Conservation (phyloP, 768 basidiomycete species). For the Rhodotorula sphaerocarpa region DNA sequence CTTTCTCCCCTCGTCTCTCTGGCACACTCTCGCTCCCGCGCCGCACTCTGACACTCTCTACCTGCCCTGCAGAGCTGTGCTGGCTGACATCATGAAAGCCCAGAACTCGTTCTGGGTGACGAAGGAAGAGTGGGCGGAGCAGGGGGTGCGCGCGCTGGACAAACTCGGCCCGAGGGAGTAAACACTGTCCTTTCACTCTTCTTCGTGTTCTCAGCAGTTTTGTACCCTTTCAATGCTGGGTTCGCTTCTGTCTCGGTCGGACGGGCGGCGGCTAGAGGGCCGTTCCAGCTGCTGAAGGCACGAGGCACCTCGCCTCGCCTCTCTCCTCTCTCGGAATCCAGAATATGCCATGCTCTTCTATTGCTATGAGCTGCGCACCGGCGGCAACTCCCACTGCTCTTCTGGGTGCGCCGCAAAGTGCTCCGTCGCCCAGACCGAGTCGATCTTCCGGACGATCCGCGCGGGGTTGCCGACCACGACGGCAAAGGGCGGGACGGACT, state of each 20-base stretch:
- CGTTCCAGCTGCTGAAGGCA: no score
- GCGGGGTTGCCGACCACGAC: constrained; percentile 45
- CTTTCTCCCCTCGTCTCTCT: neutral
- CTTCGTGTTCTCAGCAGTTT: no score
- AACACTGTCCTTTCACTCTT: no score
- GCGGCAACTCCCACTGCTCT: constrained; percentile 27
- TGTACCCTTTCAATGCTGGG: no score
- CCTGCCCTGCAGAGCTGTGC: constrained; percentile 26
- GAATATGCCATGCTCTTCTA: no score
- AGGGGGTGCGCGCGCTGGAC: constrained; percentile 69
- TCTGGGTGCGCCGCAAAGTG: constrained; percentile 28
- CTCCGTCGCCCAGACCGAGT: constrained; percentile 34
- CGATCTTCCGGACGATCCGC: constrained; percentile 41
- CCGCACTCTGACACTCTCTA: neutral
- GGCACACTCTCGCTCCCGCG: neutral
- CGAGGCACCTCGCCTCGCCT: no score
- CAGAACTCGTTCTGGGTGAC: constrained; percentile 93
- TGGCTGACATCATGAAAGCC: constrained; percentile 96
- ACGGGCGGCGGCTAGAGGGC: no score
- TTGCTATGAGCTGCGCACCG: no score
- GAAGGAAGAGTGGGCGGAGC: constrained; percentile 88
- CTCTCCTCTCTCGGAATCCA: no score
- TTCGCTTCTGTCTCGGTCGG: no score
- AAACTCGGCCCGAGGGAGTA: constrained; percentile 55
- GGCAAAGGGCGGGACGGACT: constrained; percentile 35